Evolutionary conservation across 306 rosid genomes (phyloP), one percentile per base, ranked within the genome.

Genomic region (Parietaria judaica): DNA sequence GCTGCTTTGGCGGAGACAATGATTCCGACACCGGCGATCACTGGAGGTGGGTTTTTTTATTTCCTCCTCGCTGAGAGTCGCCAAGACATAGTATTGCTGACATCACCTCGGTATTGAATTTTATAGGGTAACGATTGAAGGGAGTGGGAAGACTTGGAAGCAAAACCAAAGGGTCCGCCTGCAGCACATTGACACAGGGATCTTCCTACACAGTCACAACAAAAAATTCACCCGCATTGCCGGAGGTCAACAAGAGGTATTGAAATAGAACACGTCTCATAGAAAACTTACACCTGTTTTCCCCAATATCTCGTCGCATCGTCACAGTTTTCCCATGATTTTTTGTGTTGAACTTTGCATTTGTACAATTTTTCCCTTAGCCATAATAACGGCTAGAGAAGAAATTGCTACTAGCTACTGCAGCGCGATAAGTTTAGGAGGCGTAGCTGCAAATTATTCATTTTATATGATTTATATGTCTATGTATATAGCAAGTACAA

Each of bases 181-280:
- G 56, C 99, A 94, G 73, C 99, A 94, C 58, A 58, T 94, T n/a
- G 99, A 94, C 76, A 94, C 99, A 4, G 71, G 79, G 13, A 86
- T 72, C 77, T 88, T 81, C 74, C 76, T 94, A 8, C 99, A 89
- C 31, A 94, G 99, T 73, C 99, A 94, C 70, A 85, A 89, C 92
- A 94, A 89, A 86, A 94, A 94, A 73, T 89, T 88, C 79, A 61
- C 77, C 55, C 97, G 99, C 58, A 94, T 84, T 51, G 99, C 97
- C 48, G 99, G 99, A 37, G 99, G 99, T 14, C 99, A 94, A 80
- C 99, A 94, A 59, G 99, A 94, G 99, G 99, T 94, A 72, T 84
- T 84, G 80, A 72, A 78, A 57, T 23, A 36, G 60, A 55, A 37
- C 17, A 51, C 51, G 55, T 4, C 3, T n/a, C 5, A 10, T 0